phyloP scores from a whole-genome alignment of 148 eudicot genomes.

The Rhododendron ferrugineum region DNA sequence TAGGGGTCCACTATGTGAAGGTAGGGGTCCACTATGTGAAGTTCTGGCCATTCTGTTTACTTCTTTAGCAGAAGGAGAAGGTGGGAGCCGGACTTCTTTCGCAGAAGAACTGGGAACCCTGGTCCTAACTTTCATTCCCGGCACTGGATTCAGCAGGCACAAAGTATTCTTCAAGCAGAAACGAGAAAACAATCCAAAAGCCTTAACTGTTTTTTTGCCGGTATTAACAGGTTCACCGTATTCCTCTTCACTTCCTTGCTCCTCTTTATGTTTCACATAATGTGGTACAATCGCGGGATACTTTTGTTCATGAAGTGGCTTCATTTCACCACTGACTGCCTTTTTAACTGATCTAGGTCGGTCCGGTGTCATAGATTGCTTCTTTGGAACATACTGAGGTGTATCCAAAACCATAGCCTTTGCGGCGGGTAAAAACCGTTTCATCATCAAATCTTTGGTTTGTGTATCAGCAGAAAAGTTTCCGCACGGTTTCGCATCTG shows the following conservation, averaged over 20 bases:
- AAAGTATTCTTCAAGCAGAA: constrained; percentile 77
- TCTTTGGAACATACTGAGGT: constrained; percentile 60
- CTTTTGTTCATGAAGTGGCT: constrained; percentile 34
- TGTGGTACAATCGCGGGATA: constrained; percentile 29
- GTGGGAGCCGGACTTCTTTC: constrained; percentile 21
- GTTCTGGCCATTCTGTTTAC: constrained; percentile 44
- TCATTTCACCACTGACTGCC: constrained; percentile 34
- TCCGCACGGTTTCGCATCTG: constrained; percentile 22
- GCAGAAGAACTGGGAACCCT: constrained; percentile 35
- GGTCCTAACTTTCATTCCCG: constrained; percentile 42
- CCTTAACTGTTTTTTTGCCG: constrained; percentile 39
- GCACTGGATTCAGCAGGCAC: constrained; percentile 63
- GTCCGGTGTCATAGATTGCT: constrained; percentile 35
- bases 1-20: constrained; percentile 47
- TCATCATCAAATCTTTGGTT: constrained; percentile 81
- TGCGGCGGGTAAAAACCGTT: constrained; percentile 90
- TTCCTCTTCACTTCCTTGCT: constrained; percentile 52
- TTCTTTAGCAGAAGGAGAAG: constrained; percentile 32
- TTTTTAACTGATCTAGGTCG: constrained; percentile 31
- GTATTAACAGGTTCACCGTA: constrained; percentile 22
- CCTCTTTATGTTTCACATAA: constrained; percentile 33
- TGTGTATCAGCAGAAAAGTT: constrained; percentile 33
- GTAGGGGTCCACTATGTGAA: constrained; percentile 47
- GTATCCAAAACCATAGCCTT: constrained; percentile 74
- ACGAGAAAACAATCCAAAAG: constrained; percentile 71